phyloP scores from a whole-genome alignment of 805 yeast genomes.

The Candida ascalaphidarum region DNA sequence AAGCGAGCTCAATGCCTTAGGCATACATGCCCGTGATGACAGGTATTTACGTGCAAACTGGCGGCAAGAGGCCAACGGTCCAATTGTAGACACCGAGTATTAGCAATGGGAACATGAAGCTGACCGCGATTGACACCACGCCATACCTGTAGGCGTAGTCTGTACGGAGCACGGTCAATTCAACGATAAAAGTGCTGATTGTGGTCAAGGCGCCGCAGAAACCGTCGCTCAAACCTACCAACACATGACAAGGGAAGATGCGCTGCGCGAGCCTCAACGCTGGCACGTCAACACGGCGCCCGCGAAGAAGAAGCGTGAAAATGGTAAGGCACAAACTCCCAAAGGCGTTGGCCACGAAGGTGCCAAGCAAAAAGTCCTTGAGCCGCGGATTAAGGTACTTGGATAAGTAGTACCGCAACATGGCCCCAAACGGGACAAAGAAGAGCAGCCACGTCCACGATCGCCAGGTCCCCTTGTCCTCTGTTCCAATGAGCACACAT shows the following conservation, averaged over 20 bases:
- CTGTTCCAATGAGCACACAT: conserved; percentile 34
- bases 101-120: conserved; percentile 45
- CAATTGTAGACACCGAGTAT: conserved; percentile 68
- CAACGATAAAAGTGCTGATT: conserved; percentile 70
- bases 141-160: conserved; percentile 44
- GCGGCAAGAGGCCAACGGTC: conserved; percentile 38
- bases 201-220: conserved; percentile 69
- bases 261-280: conserved; percentile 19
- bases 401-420: conserved; percentile 47
- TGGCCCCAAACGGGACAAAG: conserved; percentile 68
- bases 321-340: conserved; percentile 29
- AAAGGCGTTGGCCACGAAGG: conserved; percentile 28
- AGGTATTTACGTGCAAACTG: too few species aligned
- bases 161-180: conserved; percentile 33
- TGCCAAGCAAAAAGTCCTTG: conserved; percentile 46
- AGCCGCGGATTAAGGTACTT: conserved; percentile 35
- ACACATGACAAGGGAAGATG: conserved; percentile 38
- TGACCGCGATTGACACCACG: conserved; percentile 31
- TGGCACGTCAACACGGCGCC: conserved; percentile 16
- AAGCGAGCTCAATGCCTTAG: too few species aligned
- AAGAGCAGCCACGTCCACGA: conserved; percentile 60
- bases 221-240: conserved; percentile 53
- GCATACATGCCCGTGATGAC: too few species aligned
- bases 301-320: conserved; percentile 36
- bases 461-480: conserved; percentile 40